Conservation (phyloP, 257 asterid species). For the Coffea eugenioides region DNA sequence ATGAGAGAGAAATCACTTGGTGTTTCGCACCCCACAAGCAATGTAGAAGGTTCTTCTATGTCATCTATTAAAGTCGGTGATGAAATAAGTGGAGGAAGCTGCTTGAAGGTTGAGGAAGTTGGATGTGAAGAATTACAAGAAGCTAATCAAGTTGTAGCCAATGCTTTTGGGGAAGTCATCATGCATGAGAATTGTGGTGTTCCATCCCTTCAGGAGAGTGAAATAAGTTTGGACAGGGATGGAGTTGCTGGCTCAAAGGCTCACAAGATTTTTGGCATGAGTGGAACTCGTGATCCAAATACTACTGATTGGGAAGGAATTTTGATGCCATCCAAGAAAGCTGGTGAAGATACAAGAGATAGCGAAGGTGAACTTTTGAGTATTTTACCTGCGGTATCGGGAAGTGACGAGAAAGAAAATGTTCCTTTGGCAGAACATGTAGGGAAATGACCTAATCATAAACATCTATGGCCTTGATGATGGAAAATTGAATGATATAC, state of each 20-base stretch:
- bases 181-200: not conserved
- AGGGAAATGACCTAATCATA: not conserved
- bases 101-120: conserved; percentile 30
- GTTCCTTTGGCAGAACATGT: not conserved
- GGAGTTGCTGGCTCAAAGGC: not conserved
- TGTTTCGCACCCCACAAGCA: conserved; percentile 13
- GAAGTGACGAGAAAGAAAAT: conserved; percentile 1
- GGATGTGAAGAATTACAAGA: conserved; percentile 25
- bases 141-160: conserved; percentile 15
- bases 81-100: conserved; percentile 26
- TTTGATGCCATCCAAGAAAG: conserved; percentile 2
- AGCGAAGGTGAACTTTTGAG: not conserved
- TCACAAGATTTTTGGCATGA: not conserved
- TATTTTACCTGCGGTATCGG: not conserved
- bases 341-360: conserved; percentile 3
- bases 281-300: not conserved
- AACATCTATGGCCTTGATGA: not conserved
- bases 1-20: conserved; percentile 28
- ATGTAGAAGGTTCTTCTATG: conserved; percentile 29
- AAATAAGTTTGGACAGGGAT: not conserved
- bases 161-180: not conserved
- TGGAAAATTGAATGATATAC: not conserved
- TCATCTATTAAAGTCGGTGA: conserved; percentile 32
- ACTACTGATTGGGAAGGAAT: not conserved
- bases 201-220: not conserved